These are phyloP conservation scores for Candida berthetii DNA, from an alignment of 805 yeast species.

Conservation along the genomic window DNA sequence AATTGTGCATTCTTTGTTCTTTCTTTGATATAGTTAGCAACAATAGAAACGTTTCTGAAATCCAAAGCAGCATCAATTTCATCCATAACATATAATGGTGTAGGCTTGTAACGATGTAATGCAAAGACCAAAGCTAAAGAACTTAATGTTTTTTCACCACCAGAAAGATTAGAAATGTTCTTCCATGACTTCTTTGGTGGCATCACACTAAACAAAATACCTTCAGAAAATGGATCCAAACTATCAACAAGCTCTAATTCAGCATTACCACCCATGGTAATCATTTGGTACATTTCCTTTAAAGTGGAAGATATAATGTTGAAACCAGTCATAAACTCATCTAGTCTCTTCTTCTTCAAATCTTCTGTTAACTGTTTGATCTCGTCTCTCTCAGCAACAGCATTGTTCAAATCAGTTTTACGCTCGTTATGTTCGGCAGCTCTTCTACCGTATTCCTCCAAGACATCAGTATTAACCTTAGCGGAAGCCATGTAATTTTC, in stretches of 20 bases:
- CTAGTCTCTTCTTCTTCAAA: slow-evolving; percentile 65
- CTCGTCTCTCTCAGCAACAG: slow-evolving; percentile 62
- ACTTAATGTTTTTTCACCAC: slow-evolving; percentile 96
- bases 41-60: slow-evolving; percentile 93
- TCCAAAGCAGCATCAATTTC: slow-evolving; percentile 99
- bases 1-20: slow-evolving; percentile 96
- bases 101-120: slow-evolving; percentile 90
- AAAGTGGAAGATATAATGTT: slow-evolving; percentile 77
- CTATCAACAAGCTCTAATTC: slow-evolving; percentile 94
- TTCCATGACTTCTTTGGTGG: slow-evolving; percentile 99
- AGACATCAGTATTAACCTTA: slow-evolving; percentile 63
- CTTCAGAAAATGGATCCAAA: slow-evolving; percentile 97
- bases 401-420: slow-evolving; percentile 57
- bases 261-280: slow-evolving; percentile 99
- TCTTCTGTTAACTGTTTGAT: slow-evolving; percentile 58
- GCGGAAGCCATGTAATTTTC: slow-evolving; percentile 50
- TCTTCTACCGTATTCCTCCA: slow-evolving; percentile 71
- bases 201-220: slow-evolving; percentile 95
- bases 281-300: slow-evolving; percentile 97
- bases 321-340: slow-evolving; percentile 93
- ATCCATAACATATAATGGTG: slow-evolving; percentile 97
- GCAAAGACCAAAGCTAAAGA: slow-evolving; percentile 96
- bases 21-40: slow-evolving; percentile 94
- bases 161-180: slow-evolving; percentile 89
- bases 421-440: slow-evolving; percentile 58